These are phyloP conservation scores for Collybia mongolica DNA, from an alignment of 768 basidiomycete genomes.

Conservation along the genomic window DNA sequence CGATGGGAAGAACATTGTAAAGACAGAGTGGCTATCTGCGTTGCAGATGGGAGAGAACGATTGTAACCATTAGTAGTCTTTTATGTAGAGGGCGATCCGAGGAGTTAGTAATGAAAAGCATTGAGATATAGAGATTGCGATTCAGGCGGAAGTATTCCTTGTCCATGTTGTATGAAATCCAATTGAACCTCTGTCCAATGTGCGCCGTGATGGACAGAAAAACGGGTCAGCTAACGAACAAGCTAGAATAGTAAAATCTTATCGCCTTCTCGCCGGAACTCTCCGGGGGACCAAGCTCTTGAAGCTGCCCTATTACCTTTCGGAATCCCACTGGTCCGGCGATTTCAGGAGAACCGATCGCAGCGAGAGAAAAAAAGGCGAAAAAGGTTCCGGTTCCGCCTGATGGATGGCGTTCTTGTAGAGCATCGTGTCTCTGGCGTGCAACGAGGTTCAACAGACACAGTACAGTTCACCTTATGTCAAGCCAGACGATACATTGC, in stretches of 20 bases:
- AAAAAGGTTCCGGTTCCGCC: slow-evolving; percentile 1
- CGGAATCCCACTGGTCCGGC: neutral
- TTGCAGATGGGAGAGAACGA: neutral
- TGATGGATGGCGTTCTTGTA: slow-evolving; percentile 7
- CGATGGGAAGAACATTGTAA: slow-evolving; percentile 3
- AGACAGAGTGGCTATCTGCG: neutral
- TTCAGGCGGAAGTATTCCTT: slow-evolving; percentile 14
- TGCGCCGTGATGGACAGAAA: slow-evolving; percentile 14
- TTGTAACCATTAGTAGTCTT: slow-evolving; percentile 2
- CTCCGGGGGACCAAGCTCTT: slow-evolving; percentile 6
- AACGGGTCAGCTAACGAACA: slow-evolving; percentile 19
- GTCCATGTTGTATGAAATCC: slow-evolving; percentile 15
- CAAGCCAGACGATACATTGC: slow-evolving; percentile 18
- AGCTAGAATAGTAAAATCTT: slow-evolving; percentile 27
- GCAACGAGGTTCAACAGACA: neutral
- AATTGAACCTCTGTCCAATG: slow-evolving; percentile 12
- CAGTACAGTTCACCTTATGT: slow-evolving; percentile 10
- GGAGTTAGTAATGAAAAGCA: slow-evolving; percentile 13
- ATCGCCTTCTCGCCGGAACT: slow-evolving; percentile 11
- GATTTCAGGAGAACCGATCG: slow-evolving; percentile 14
- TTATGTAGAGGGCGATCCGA: slow-evolving; percentile 11
- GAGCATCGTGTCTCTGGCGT: slow-evolving; percentile 5
- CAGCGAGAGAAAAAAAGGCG: slow-evolving; percentile 10
- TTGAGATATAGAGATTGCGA: slow-evolving; percentile 13
- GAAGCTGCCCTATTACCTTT: slow-evolving; percentile 12